Evolutionary conservation across 257 asterid species (phyloP), one percentile per base, ranked within the genome.

Genomic region (Penstemon newberryi): DNA sequence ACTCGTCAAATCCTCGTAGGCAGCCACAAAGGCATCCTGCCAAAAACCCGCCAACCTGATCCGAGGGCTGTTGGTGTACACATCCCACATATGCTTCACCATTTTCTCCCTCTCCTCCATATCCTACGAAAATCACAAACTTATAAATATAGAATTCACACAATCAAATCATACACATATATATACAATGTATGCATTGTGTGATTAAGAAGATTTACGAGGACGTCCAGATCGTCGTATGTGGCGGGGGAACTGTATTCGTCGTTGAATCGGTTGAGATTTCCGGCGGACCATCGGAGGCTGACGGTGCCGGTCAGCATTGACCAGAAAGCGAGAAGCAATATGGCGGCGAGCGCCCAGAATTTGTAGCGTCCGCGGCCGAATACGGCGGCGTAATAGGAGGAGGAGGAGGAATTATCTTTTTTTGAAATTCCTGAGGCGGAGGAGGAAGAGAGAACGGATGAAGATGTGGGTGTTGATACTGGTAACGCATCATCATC

Each of bases 71-170:
- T 73, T 83, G 8, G 81, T 75, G 51, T 85, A 85, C 67, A 85
- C 86, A 73, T 85, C 88, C 91, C 91, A 85, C 91, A 85, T 83
- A 52, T 81, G 86, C 75, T 74, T 85, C 82, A 85, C 91, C 77
- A 85, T 38, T 67, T 77, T 83, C 82, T 83, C 91, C 80, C 91
- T 83, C 79, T 83, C 91, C 77, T 85, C 91, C 79, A 83, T 72
- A 75, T 83, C 91, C 91, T 85, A 57, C 41, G 4, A 5, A 8
- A 67, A 53, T 15, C 13, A 13, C 40, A 53, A 25, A 36, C 18
- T 44, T 39, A 74, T 13, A 36, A 36, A 52, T 25, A 18, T 25
- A 49, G 52, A 25, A 13, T 5, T 57, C 41, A 45, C 43, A 6
- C 52, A 44, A n/a, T 12, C 54, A 25, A 54, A 45, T 25, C 13